These are phyloP conservation scores for Fusarium sp. DNA, from an alignment of 2,329 filamentous ascomycete genomes.

Conservation along the genomic window DNA sequence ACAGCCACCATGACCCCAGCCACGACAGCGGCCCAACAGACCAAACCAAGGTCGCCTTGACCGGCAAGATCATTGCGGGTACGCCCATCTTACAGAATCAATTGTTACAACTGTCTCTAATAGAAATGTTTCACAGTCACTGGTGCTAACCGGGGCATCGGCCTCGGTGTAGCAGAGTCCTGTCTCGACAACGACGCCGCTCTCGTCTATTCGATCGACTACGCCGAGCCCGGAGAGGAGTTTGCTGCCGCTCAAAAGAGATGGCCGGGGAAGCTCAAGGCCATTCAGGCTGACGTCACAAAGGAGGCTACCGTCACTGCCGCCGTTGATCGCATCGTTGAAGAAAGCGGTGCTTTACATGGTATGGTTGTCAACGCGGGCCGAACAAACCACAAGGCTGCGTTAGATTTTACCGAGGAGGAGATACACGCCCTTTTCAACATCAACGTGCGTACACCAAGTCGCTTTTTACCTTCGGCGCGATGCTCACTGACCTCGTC, in stretches of 20 bases:
- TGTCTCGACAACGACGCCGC: constrained; percentile 59
- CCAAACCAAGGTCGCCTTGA: constrained; percentile 15
- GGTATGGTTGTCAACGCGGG: constrained; percentile 65
- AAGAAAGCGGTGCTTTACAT: constrained; percentile 54
- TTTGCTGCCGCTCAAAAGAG: constrained; percentile 51
- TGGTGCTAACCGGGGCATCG: constrained; percentile 59
- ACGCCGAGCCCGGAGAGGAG: constrained; percentile 41
- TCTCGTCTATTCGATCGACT: constrained; percentile 44
- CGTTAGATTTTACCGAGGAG: constrained; percentile 55
- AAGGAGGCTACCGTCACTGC: constrained; percentile 54
- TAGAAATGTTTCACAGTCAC: constrained; percentile 44
- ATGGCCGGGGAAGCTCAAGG: constrained; percentile 57
- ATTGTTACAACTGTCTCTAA: neutral
- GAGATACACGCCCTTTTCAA: constrained; percentile 53
- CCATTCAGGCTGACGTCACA: constrained; percentile 60
- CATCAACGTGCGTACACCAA: constrained; percentile 22
- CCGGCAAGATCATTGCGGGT: constrained; percentile 20
- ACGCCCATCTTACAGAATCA: neutral
- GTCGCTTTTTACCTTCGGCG: neutral
- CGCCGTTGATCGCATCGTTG: constrained; percentile 56
- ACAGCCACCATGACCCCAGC: neutral
- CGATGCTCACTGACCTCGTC: neutral
- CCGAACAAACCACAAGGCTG: constrained; percentile 63
- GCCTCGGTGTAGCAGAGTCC: constrained; percentile 59
- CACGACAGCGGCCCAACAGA: neutral